Conservation (phyloP, 2,329 filamentous ascomycete genomes). For the Gnomoniopsis sp. region DNA sequence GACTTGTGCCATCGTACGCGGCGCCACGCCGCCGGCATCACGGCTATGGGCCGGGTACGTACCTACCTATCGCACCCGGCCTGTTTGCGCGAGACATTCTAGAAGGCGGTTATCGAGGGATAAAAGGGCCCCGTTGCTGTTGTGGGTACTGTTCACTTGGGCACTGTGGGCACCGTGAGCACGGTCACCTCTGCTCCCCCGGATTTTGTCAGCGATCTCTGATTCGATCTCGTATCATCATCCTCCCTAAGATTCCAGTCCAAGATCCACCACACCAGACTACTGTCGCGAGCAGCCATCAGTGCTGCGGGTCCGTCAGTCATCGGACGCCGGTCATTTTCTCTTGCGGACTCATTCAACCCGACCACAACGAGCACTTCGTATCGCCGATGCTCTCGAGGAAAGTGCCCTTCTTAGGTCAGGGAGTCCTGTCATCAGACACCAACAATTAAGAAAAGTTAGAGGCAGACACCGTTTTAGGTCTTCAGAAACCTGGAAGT, state of each 20-base stretch:
- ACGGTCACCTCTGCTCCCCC: constrained; percentile 9
- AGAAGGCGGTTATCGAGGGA: constrained; percentile 14
- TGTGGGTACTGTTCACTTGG: not conserved
- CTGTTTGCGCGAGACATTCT: constrained; percentile 10
- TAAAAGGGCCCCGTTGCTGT: not conserved
- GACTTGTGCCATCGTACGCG: not conserved
- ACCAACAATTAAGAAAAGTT: not conserved
- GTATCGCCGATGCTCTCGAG: not conserved
- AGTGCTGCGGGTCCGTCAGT: not conserved
- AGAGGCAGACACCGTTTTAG: too few relatives aligned
- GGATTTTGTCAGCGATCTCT: constrained; percentile 22
- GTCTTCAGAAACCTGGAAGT: constrained; percentile 3
- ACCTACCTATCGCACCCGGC: not conserved
- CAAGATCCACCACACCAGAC: not conserved
- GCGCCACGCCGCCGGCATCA: not conserved
- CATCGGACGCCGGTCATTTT: not conserved
- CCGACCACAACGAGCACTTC: not conserved
- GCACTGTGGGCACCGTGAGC: constrained; percentile 2
- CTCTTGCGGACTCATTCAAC: not conserved
- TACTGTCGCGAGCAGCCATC: not conserved
- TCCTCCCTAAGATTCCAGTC: not conserved
- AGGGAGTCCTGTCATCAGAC: not conserved
- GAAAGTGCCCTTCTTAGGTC: not conserved
- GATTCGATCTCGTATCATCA: constrained; percentile 27
- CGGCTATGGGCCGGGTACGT: not conserved